These are phyloP conservation scores for Pestalotiopsis sp. DNA, from an alignment of 2,329 filamentous ascomycete species.

Conservation along the genomic window DNA sequence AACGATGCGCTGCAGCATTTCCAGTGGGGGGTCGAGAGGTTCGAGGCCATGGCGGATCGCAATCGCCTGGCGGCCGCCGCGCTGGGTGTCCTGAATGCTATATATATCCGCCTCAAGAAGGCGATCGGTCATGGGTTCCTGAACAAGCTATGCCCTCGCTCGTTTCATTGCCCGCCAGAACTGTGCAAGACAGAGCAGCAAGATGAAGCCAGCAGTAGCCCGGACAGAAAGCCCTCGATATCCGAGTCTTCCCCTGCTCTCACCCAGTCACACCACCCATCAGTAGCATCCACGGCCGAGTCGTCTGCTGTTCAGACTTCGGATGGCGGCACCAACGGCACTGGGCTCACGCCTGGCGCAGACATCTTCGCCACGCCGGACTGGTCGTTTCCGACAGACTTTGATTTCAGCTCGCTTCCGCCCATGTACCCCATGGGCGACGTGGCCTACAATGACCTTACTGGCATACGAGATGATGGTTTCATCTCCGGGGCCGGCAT, in stretches of 20 bases:
- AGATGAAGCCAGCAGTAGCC: neutral
- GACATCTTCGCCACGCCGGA: constrained; percentile 27
- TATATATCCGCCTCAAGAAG: constrained; percentile 56
- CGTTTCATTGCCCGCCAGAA: constrained; percentile 11
- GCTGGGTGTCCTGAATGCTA: constrained; percentile 56
- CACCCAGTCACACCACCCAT: constrained; percentile 2
- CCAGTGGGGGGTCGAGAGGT: constrained; percentile 61
- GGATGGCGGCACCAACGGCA: constrained; percentile 6
- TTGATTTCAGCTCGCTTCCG: constrained; percentile 53
- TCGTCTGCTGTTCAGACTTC: constrained; percentile 8
- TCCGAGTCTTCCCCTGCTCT: neutral
- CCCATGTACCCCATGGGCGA: constrained; percentile 61
- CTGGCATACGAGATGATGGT: constrained; percentile 38
- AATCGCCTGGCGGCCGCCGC: constrained; percentile 58
- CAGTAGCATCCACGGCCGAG: constrained; percentile 6
- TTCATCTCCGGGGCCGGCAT: constrained; percentile 20
- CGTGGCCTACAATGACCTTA: constrained; percentile 58
- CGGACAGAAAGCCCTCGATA: neutral
- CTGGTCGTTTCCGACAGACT: constrained; percentile 46
- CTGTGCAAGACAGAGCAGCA: neutral
- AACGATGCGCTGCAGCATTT: constrained; percentile 56
- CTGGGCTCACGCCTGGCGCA: constrained; percentile 25
- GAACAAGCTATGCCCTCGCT: constrained; percentile 15
- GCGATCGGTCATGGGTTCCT: constrained; percentile 42
- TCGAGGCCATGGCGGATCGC: constrained; percentile 55